A percentile compares a stretch with the other conserved stretches of the same genome.
Conservation (phyloP, 2,329 filamentous ascomycete species). For the Claviceps quebecensis region DNA sequence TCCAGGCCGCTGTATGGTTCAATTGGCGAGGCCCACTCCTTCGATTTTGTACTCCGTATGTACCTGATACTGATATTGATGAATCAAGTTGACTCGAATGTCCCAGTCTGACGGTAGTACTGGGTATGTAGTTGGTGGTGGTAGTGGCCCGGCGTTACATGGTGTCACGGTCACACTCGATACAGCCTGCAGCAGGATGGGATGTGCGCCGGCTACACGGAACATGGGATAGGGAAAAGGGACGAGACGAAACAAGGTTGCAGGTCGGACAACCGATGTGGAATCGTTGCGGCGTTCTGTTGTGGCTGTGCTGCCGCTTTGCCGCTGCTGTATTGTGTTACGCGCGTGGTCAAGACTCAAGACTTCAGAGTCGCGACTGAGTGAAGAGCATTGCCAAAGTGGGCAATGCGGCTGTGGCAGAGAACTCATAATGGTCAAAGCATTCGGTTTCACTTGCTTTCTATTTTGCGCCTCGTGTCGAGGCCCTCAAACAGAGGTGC, state of each 20-base stretch:
- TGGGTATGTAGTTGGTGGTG: not conserved
- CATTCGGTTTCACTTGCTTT: constrained; percentile 3
- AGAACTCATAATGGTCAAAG: constrained; percentile 3
- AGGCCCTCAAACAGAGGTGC: not conserved
- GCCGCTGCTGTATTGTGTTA: not conserved
- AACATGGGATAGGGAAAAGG: not conserved
- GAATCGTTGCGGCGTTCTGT: not conserved
- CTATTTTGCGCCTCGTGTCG: not conserved
- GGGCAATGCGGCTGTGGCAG: not conserved
- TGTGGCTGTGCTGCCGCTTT: not conserved
- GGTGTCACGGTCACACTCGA: not conserved
- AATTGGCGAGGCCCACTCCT: not conserved
- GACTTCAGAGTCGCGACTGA: not conserved
- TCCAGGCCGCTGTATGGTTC: not conserved
- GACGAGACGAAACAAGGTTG: not conserved
- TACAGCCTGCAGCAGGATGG: not conserved
- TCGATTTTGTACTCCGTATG: too few species aligned
- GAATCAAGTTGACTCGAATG: not conserved
- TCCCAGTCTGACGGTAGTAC: not conserved
- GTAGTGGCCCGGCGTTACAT: not conserved
- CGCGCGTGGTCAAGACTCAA: not conserved
- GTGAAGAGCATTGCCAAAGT: not conserved
- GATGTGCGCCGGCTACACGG: not conserved
- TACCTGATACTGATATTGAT: too few species aligned
- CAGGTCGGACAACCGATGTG: not conserved